Base-by-base conservation (phyloP, 805 yeast species). In the Schwanniomyces sp. region DNA sequence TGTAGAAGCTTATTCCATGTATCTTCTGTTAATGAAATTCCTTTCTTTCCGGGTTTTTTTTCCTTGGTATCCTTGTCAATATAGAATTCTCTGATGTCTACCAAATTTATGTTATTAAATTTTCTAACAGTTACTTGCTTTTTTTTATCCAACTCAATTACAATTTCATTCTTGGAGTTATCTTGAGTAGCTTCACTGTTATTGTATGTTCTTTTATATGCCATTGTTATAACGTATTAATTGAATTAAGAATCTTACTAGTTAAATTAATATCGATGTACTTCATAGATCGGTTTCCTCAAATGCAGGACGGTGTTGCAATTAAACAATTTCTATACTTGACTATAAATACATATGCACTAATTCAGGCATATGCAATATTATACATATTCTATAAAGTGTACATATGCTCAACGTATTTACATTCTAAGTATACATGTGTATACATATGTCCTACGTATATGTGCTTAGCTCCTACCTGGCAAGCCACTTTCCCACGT, bases 61-160 rank as follows among this genome's bases (percentile, higher is more conserved):
- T 82, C 85, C 5, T 85, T 85, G 43, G 82, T 80, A 44, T 74
- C 74, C 48, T 66, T 69, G 54, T 70, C 75, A 12, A 59, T 43
- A 64, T 89, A 91, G 68, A 74, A 90, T 62, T 91, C 97, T 49
- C 98, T 78, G 45, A 91, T 87, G 58, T 91, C 96, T 11, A 92
- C 81, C 53, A 91, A 69, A 29, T 79, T 79, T 47, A 72, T 69
- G 44, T 84, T 83, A 46, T 86, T 84, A 72, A 82, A 91, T 54
- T 78, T 79, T 48, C 90, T 76, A 14, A 92, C 90, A 0, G 88
- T 80, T 28, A 88, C 86, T 46, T 82, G 79, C 61, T 89, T 90
- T 52, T 66, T 70, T 39, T 46, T 51, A 53, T 67, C 76, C 41
- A 72, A 59, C 39, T 63, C 67, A 41, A 66, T 57, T n/a, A 51